Percentiles rank a stretch among this genome's conserved stretches.
phyloP scores from a whole-genome alignment of 768 basidiomycete genomes.

The Phanerochaete sordida region DNA sequence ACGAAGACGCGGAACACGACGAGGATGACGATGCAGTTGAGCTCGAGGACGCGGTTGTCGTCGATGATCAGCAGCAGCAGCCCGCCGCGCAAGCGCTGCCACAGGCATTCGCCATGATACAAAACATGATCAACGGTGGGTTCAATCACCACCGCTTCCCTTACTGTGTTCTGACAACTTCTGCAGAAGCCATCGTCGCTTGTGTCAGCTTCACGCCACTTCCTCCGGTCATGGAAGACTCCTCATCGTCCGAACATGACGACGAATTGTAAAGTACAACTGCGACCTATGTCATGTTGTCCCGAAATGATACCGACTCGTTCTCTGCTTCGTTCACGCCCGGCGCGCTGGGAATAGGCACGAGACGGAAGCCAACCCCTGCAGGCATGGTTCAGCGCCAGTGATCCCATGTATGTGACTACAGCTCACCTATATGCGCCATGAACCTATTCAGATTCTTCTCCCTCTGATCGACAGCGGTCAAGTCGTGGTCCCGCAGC shows the following conservation, averaged over 20 bases:
- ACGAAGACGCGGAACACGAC: not conserved
- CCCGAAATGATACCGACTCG: not conserved
- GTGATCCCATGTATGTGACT: not conserved
- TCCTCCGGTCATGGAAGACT: too few relatives aligned
- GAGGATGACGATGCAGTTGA: not conserved
- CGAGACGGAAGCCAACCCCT: slow-evolving; percentile 11
- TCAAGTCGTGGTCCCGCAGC: slow-evolving; percentile 47
- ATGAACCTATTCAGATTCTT: slow-evolving; percentile 55
- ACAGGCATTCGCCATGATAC: not conserved
- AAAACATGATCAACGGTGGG: not conserved
- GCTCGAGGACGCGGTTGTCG: too few relatives aligned
- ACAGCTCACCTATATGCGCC: slow-evolving; percentile 44
- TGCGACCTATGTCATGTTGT: not conserved
- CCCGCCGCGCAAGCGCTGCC: not conserved
- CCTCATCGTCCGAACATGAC: not conserved
- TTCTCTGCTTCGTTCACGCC: slow-evolving; percentile 5
- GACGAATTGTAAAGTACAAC: not conserved
- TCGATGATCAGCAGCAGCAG: not conserved
- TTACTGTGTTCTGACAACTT: not conserved
- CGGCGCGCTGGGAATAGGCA: slow-evolving; percentile 7
- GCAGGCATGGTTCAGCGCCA: not conserved
- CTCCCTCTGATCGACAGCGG: slow-evolving; percentile 36
- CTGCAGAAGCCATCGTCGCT: not conserved
- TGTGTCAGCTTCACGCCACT: not conserved
- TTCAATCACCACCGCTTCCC: not conserved